Conservation (phyloP, 371 early-diverging fungal species). For the Dichotomocladium elegans region DNA sequence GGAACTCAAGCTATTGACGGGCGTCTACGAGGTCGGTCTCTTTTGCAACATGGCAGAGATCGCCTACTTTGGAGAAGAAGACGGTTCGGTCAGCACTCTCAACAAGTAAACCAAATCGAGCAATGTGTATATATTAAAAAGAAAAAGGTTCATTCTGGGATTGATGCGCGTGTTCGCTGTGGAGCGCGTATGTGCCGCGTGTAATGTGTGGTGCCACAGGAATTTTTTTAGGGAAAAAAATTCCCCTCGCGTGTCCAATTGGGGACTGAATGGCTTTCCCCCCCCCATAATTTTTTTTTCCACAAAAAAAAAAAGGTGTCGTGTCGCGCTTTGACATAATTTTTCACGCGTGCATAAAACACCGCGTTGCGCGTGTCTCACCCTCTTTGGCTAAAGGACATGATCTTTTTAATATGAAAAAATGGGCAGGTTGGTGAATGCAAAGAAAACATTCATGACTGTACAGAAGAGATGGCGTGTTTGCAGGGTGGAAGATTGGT, state of each 20-base stretch:
- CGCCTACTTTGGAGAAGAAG: slow-evolving; percentile 80
- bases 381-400: too few relatives aligned
- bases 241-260: too few relatives aligned
- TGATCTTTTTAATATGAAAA: neutral
- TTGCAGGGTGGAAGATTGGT: too few relatives aligned
- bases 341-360: neutral
- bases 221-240: too few relatives aligned
- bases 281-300: neutral
- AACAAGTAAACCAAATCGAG: slow-evolving; percentile 6
- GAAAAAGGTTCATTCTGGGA: too few relatives aligned
- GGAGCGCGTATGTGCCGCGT: too few relatives aligned
- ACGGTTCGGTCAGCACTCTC: slow-evolving; percentile 52
- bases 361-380: too few relatives aligned
- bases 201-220: too few relatives aligned
- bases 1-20: slow-evolving; percentile 70
- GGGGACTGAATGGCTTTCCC: neutral
- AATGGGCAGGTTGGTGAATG: too few relatives aligned
- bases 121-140: too few relatives aligned
- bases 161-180: too few relatives aligned
- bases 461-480: slow-evolving; percentile 5
- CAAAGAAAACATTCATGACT: too few relatives aligned
- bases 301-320: neutral
- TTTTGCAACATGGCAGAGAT: slow-evolving; percentile 80
- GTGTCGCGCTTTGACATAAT: neutral
- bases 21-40: slow-evolving; percentile 90